Evolutionary conservation across 306 rosid species (phyloP), one percentile per base, ranked within the genome.

Genomic region (Calophaca sinica): DNA sequence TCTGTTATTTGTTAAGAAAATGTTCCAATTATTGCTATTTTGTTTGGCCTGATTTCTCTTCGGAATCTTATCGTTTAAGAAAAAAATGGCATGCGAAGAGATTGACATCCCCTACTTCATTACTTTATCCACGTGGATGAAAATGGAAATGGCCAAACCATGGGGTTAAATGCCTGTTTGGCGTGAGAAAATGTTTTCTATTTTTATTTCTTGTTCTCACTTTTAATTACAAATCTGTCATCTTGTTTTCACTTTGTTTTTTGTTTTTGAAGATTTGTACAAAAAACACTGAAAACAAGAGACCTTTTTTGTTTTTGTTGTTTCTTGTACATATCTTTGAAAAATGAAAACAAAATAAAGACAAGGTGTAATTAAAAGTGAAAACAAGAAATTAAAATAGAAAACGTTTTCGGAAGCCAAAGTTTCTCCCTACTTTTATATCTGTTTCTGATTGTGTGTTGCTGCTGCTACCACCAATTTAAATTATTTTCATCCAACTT

Each of bases 91-190:
- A 58, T 58, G 12, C 3, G 7, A 32, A 59, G 44, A 59, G 9
- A 12, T 32, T 32, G 32, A 12, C 20, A 11, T 33, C 41, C 42
- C 4, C 7, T 3, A 7, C 28, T 39, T 28, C 15, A 20, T 62
- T 74, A 33, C 41, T 60, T 35, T 9, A 76, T 66, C 29, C 6
- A 50, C 28, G 13, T 53, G 33, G 45, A 42, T 11, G 46, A 68
- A 9, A 49, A 13, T 46, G 62, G 33, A 53, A 53, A 76, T 76
- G 44, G 39, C 62, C 39, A 67, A 53, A 57, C 32, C 59, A 68
- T 59, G 10, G 31, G 9, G 28, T 26, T 20, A 20, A 20, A 20
- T 20, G 26, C 42, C 4, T 6, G 13, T 48, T 51, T 7, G 38
- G 42, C 4, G 1, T 38, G 5, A 5, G 7, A 38, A 38, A 38